Base-by-base conservation (phyloP, 768 basidiomycete genomes). In the Asterophora parasitica region DNA sequence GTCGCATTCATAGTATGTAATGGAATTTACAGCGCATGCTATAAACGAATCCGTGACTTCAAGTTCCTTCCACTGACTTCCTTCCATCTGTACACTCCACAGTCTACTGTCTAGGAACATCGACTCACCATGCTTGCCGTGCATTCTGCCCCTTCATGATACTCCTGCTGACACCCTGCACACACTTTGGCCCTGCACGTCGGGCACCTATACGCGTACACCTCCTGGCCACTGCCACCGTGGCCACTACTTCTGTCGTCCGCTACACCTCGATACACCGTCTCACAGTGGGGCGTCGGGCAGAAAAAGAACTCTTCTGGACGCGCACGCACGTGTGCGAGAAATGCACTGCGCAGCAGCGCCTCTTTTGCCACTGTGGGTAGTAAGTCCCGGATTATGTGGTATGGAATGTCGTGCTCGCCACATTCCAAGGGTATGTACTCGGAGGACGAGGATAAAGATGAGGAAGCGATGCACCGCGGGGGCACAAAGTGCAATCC, bases 291-390 rank as follows among this genome's bases (percentile, higher is more conserved):
- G 3, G 73, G 63, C 2, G 75, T 71, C 1, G 81, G 79, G 58
- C 81, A 84, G 62, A 76, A 77, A 50, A 72, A 73, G 52, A 72
- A 72, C n/a, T 71, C 68, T 23, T 68, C 56, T 1, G 67, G 58
- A 26, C 60, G 65, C 9, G 61, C 54, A 46, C 71, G 72, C 42
- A 82, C 63, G 59, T 76, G 63, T 1, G 68, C 53, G 7, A 71
- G 50, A 54, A 81, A 77, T 2, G 73, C 67, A 4, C 64, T 57
- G 31, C 66, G 66, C 28, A 79, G 58, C 16, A 82, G 62, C 1
- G 54, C 51, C 11, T 65, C 64, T 54, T 73, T 72, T 12, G 75
- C 70, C 4, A 46, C 63, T 19, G 61, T 50, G 20, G 67, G 53
- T 27, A 78, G 62, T 33, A 76, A 51, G 12, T 70, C 63, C 2